These are phyloP conservation scores for Termitomyces sp. DNA, from an alignment of 768 basidiomycete species.

Conservation along the genomic window DNA sequence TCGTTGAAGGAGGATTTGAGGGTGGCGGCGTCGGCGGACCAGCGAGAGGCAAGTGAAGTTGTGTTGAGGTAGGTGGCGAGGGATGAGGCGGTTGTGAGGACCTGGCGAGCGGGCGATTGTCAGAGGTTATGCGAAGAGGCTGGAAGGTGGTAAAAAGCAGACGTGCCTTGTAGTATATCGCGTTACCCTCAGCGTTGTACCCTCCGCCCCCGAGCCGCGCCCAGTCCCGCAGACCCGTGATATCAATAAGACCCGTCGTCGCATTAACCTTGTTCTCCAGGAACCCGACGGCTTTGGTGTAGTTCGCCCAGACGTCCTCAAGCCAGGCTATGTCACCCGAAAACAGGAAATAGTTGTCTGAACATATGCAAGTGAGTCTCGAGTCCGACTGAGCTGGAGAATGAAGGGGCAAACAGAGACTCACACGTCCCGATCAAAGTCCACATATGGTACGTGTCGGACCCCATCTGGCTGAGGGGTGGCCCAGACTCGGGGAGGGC, in stretches of 20 bases:
- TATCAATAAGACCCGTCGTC: slow-evolving; percentile 45
- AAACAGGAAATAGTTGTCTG: slow-evolving; percentile 55
- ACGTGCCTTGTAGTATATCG: slow-evolving; percentile 1
- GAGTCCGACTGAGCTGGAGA: slow-evolving; percentile 2
- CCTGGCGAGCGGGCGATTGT: slow-evolving; percentile 27
- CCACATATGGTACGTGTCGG: slow-evolving; percentile 58
- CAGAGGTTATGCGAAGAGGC: not conserved
- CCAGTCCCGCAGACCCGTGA: slow-evolving; percentile 60
- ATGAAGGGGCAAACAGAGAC: slow-evolving; percentile 9
- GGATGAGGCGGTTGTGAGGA: slow-evolving; percentile 15
- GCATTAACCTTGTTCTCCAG: slow-evolving; percentile 50
- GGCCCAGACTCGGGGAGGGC: slow-evolving; percentile 53
- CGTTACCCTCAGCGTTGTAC: slow-evolving; percentile 54
- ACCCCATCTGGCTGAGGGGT: slow-evolving; percentile 41
- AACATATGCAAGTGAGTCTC: not conserved
- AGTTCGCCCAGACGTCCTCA: slow-evolving; percentile 48
- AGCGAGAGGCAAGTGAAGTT: slow-evolving; percentile 28
- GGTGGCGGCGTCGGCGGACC: slow-evolving; percentile 40
- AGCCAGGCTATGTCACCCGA: slow-evolving; percentile 52
- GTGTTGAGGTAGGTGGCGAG: too few species aligned
- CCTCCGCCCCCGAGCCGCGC: slow-evolving; percentile 53
- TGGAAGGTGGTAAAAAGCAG: not conserved
- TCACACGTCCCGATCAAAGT: slow-evolving; percentile 53
- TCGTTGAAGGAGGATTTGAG: slow-evolving; percentile 48
- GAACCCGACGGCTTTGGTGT: slow-evolving; percentile 52